Evolutionary conservation across 345 rosid species (phyloP), one percentile per base, ranked within the genome.

Genomic region (Euphorbia peplus): DNA sequence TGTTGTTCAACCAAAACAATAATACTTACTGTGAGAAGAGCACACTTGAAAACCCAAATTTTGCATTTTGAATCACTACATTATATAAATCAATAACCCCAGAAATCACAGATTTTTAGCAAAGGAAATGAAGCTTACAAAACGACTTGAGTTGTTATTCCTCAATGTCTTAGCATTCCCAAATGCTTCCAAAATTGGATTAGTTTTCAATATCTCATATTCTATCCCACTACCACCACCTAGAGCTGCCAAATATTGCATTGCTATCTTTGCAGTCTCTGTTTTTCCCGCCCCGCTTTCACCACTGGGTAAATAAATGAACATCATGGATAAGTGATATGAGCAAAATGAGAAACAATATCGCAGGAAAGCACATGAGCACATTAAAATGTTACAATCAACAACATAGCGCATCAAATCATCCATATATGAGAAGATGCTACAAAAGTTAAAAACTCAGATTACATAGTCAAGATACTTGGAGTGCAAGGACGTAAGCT

Each of bases 271-370:
- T 57, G 99, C 99, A 26, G 99, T 91, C 86, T 95, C 98, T 25
- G 99, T 95, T 82, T 95, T 95, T 69, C 99, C 99, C 21, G 98
- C 98, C 74, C 97, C 98, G 85, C 98, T 93, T 82, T 93, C 98
- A 64, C 98, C 98, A 35, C 99, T 95, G 86, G 25, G 80, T 70
- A 70, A 83, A 70, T 50, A 86, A 74, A 59, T 53, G 56, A 73
- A 63, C 35, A 46, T 63, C 25, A 18, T n/a, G 44, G 52, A 29
- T 68, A 4, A 37, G 22, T 0, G 25, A 29, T 21, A 66, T 8
- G 30, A 66, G 60, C 41, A 51, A 66, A 22, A 26, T 29, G 50
- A 19, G 32, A 48, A 32, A 14, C 61, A 24, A 4, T 14, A 15
- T 22, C 18, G 21, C 50, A 55, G 16, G 41, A 30, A 4, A 9